These are phyloP conservation scores for Xylaria arbuscula DNA, from an alignment of 2,329 filamentous ascomycete genomes.

Conservation along the genomic window DNA sequence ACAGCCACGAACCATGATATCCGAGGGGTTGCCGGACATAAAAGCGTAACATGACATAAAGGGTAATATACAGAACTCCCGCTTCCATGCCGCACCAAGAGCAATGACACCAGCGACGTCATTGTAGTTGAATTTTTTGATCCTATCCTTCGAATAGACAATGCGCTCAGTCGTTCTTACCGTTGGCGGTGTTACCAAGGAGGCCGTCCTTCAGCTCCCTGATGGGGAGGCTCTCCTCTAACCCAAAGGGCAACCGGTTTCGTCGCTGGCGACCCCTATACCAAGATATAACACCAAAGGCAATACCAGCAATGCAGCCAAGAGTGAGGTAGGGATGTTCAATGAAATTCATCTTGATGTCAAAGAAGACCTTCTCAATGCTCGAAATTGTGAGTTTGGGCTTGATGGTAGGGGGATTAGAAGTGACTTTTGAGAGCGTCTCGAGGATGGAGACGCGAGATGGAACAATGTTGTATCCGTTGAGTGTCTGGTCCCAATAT, in stretches of 20 bases:
- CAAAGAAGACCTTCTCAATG: slow-evolving; percentile 77
- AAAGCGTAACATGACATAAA: slow-evolving; percentile 42
- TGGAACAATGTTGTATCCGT: slow-evolving; percentile 88
- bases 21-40: slow-evolving; percentile 32
- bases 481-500: slow-evolving; percentile 94
- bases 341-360: slow-evolving; percentile 67
- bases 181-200: slow-evolving; percentile 63
- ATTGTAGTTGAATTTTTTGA: slow-evolving; percentile 26
- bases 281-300: slow-evolving; percentile 64
- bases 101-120: slow-evolving; percentile 35
- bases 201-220: slow-evolving; percentile 73
- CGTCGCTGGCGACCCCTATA: slow-evolving; percentile 65
- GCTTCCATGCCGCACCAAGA: slow-evolving; percentile 39
- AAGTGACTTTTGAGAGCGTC: slow-evolving; percentile 78
- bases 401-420: slow-evolving; percentile 75
- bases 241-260: slow-evolving; percentile 69
- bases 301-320: slow-evolving; percentile 67
- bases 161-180: slow-evolving; percentile 61
- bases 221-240: slow-evolving; percentile 66
- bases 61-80: slow-evolving; percentile 50
- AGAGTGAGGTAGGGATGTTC: slow-evolving; percentile 70
- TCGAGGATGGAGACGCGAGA: slow-evolving; percentile 92
- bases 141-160: slow-evolving; percentile 19
- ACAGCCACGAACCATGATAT: slow-evolving; percentile 34
- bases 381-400: slow-evolving; percentile 81